Percentiles rank a stretch among this genome's conserved stretches.
Conservation (phyloP, 2,329 filamentous ascomycete genomes). For the Aspergillus niger region DNA sequence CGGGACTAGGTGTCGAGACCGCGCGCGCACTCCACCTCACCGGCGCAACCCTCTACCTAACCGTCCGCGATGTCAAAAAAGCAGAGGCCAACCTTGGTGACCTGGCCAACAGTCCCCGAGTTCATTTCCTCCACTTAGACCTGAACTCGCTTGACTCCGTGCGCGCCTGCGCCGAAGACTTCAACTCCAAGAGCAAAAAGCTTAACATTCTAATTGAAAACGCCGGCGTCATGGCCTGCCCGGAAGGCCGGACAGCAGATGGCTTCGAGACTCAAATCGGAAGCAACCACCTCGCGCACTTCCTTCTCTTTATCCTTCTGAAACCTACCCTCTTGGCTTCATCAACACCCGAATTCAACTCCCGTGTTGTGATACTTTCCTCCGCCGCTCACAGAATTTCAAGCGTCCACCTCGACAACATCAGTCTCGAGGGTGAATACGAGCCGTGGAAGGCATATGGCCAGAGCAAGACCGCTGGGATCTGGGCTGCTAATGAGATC, state of each 20-base stretch:
- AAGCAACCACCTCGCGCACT: conserved; percentile 55
- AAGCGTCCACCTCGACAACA: conserved; percentile 32
- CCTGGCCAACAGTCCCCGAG: conserved; percentile 28
- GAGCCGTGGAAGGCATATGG: conserved; percentile 47
- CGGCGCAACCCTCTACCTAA: conserved; percentile 37
- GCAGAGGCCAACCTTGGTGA: too few species aligned
- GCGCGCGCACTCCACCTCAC: conserved; percentile 46
- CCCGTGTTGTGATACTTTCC: conserved; percentile 52
- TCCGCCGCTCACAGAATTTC: conserved; percentile 46
- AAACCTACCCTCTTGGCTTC: conserved; percentile 30
- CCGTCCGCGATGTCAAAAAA: conserved; percentile 38
- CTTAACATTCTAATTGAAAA: conserved; percentile 43
- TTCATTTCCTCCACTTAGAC: conserved; percentile 21
- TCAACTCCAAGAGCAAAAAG: conserved; percentile 15
- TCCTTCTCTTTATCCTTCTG: conserved; percentile 56
- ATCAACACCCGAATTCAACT: conserved; percentile 41
- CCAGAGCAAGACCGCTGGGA: conserved; percentile 55
- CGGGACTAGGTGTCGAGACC: conserved; percentile 49
- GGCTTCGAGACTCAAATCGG: conserved; percentile 54
- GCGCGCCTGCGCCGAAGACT: not conserved
- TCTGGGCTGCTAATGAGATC: conserved; percentile 55
- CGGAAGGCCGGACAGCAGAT: conserved; percentile 40
- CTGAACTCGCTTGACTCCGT: conserved; percentile 1
- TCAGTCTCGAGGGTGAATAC: conserved; percentile 39
- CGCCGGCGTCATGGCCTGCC: conserved; percentile 46